These are phyloP conservation scores for Rugosomyces carneus DNA, from an alignment of 1,284 basidiomycete species.

Conservation along the genomic window DNA sequence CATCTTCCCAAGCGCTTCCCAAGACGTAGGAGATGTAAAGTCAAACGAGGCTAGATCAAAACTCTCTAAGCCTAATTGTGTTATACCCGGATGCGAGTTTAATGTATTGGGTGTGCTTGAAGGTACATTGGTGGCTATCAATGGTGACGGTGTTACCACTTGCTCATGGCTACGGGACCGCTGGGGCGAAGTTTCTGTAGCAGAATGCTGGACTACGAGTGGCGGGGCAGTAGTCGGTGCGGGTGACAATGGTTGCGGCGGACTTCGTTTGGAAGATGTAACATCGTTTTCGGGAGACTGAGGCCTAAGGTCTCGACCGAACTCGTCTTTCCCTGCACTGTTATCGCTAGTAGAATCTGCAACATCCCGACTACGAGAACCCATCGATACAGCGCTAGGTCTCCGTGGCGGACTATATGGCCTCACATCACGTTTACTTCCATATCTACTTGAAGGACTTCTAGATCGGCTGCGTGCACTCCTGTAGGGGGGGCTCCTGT, in stretches of 20 bases:
- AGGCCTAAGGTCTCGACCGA: constrained; percentile 69
- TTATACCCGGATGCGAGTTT: constrained; percentile 30
- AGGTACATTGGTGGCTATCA: constrained; percentile 52
- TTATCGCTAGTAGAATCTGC: constrained; percentile 21
- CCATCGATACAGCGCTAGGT: constrained; percentile 27
- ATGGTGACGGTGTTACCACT: constrained; percentile 46
- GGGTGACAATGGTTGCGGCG: constrained; percentile 21
- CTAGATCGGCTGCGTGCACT: constrained; percentile 58
- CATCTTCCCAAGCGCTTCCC: constrained; percentile 69
- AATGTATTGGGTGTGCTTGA: constrained; percentile 31
- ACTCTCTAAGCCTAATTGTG: constrained; percentile 46
- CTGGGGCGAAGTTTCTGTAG: constrained; percentile 34
- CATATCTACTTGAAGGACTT: constrained; percentile 57
- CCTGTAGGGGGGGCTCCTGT: constrained; percentile 37
- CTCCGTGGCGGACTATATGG: constrained; percentile 53
- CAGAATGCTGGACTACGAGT: constrained; percentile 18
- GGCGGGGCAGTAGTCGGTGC: constrained; percentile 7
- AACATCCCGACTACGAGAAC: constrained; percentile 19
- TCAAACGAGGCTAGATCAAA: constrained; percentile 69
- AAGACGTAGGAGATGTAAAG: constrained; percentile 60
- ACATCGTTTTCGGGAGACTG: constrained; percentile 33
- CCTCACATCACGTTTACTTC: constrained; percentile 40
- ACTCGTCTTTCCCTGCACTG: constrained; percentile 67
- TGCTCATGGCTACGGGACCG: constrained; percentile 37
- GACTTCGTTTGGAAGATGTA: constrained; percentile 26